Base-by-base conservation (phyloP, 306 rosid genomes). In the Dalbergia oliveri region DNA sequence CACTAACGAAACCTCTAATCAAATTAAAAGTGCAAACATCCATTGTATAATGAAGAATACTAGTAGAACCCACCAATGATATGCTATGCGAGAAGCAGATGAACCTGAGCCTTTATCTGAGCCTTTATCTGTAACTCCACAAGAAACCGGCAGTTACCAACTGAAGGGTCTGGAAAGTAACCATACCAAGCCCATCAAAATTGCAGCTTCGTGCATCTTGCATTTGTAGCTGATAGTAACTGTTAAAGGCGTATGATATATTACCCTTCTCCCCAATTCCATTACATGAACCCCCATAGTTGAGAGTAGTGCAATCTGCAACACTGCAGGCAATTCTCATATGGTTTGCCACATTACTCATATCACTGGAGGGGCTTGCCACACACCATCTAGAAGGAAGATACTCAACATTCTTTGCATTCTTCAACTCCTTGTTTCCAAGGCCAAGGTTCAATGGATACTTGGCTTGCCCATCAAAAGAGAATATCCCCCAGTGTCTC, bases 301-400 rank as follows among this genome's bases (percentile, higher is more conserved):
- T 49, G 73, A 91, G 96, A 0, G 90, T 93, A 1, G 97, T 88
- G 89, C 97, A 93, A 83, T 93, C 97, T 11, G 94, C 97, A 82
- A 85, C 76, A 85, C 91, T 81, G 31, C 97, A 93, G 11, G 92
- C 96, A n/a, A 90, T 83, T 81, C 81, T 84, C 83, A 93, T 76
- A 78, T 90, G 94, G 86, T 86, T 87, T n/a, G 82, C 84, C 57
- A 88, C 94, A n/a, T 66, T 83, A 2, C 73, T 50, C 75, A 88
- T 51, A 79, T 91, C 89, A 66, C 79, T 81, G 31, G 82, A 72
- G 33, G 97, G 92, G 78, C 84, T 86, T 19, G 96, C 97, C 65
- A 91, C 86, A 50, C 97, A 93, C 97, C 97, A 93, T 68, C 97
- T 88, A 59, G 92, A 88, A 1, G 97, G 97, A 31, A 93, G 92